phyloP scores from a whole-genome alignment of 352 stramenopile species.

The Pythium scleroteichum region DNA sequence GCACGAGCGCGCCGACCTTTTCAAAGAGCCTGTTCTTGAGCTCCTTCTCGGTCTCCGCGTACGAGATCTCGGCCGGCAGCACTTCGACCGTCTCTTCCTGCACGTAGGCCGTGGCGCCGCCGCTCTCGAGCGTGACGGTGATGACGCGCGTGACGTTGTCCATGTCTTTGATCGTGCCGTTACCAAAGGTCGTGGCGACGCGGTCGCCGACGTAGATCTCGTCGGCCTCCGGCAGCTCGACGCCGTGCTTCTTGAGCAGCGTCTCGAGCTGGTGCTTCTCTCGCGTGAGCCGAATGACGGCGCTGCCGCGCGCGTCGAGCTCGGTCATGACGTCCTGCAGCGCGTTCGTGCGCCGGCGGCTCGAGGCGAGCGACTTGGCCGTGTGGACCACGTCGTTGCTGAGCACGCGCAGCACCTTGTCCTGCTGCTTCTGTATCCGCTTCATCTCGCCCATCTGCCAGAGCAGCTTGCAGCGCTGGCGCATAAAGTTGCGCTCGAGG shows the following conservation, averaged over 20 bases:
- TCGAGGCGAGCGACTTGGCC: constrained; percentile 64
- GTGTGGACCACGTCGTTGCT: constrained; percentile 46
- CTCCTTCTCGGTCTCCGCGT: constrained; percentile 50
- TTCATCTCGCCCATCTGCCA: constrained; percentile 71
- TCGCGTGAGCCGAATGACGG: constrained; percentile 54
- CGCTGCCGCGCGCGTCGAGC: constrained; percentile 56
- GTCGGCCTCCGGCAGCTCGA: constrained; percentile 58
- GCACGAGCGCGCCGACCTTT: constrained; percentile 61
- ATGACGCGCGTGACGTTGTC: constrained; percentile 46
- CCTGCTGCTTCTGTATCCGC: constrained; percentile 70
- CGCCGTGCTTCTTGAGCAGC: constrained; percentile 39
- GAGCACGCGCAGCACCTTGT: constrained; percentile 51
- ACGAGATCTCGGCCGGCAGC: constrained; percentile 50
- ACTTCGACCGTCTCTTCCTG: constrained; percentile 64
- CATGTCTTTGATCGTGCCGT: constrained; percentile 42
- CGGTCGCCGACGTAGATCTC: constrained; percentile 65
- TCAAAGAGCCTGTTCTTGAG: constrained; percentile 70
- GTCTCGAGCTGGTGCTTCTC: constrained; percentile 66
- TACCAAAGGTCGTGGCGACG: constrained; percentile 49
- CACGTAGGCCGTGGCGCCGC: constrained; percentile 44
- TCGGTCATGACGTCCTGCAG: constrained; percentile 84
- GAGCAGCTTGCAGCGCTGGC: constrained; percentile 58
- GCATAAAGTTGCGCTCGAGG: constrained; percentile 73
- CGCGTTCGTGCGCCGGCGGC: constrained; percentile 64
- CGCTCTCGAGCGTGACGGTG: constrained; percentile 41